Evolutionary conservation across 2,329 filamentous ascomycete genomes (phyloP), one percentile per base, ranked within the genome.

Genomic region (Akanthomyces muscarius): DNA sequence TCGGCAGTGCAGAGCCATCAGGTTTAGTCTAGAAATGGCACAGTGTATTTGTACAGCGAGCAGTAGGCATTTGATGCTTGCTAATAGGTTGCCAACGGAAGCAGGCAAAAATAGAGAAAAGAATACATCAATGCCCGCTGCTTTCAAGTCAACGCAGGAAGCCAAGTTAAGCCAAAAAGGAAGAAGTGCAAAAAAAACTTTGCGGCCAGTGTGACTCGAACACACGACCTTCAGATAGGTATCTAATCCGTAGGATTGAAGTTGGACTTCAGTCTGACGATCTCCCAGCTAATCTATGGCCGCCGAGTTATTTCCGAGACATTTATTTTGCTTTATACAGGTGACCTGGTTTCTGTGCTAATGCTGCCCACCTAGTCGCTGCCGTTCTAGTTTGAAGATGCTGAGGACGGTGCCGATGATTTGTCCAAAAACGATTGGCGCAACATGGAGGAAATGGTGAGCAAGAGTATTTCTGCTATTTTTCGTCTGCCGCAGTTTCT

Each of bases 161-260:
- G 8, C 23, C 36, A 8, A 18, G 7, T 25, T 21, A 18, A 42
- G 13, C 0, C 4, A 23, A 47, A 33, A 44, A 23, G 18, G 28
- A 38, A 41, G 30, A n/a, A 23, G 13, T 4, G 11, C 25, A 63
- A 65, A 67, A 68, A 69, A 64, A 21, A 51, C 45, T 33, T n/a
- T 70, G 69, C 68, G 68, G 67, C 66, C 69, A 69, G 68, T 70
- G 69, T 70, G 69, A 68, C 68, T 70, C 68, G 69, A 70, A 70
- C 69, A 70, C 69, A 70, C 68, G 69, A 70, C 69, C 69, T 70
- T 70, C 68, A 70, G 68, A 69, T 69, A 69, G 65, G 66, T 64
- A 66, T 60, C 57, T 50, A 60, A 41, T 67, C 65, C 64, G 66
- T 65, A 67, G 66, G 67, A 68, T 64, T 65, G 62, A 66, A 68